Base-by-base conservation (phyloP, 805 yeast species). In the Candida piceae region DNA sequence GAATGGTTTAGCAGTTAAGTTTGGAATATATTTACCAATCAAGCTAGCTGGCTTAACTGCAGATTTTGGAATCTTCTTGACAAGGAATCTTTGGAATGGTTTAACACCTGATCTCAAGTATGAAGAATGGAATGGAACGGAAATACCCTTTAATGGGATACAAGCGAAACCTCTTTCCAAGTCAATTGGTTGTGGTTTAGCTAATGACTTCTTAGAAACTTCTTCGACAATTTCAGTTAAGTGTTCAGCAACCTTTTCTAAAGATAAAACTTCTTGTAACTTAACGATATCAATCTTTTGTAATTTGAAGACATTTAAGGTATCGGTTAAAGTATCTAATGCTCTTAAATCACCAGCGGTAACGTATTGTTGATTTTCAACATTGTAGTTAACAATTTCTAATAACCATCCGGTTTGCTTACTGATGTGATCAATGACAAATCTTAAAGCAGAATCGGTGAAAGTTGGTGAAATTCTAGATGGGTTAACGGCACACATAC, bases 41-140 rank as follows among this genome's bases (percentile, higher is more conserved):
- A 93, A 76, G 64, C 87, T 86, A 44, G 93, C 83, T 43, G 96
- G 95, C 71, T 90, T 90, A 49, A 93, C 93, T 33, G 96, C 94
- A 54, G 87, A 84, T 70, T 84, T 86, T 46, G 95, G 83, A 57
- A 93, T 84, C 78, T 93, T 90, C 83, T 88, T 93, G 63, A 81
- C 80, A 71, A 93, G 76, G 82, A 93, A 93, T 69, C 88, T 85
- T 75, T 90, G 89, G 86, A 93, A 93, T 56, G 98, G 98, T 69
- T 89, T 90, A 42, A 93, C 99, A 69, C 99, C 99, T 40, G 93
- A 85, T 76, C 90, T 84, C 70, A 93, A 76, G 71, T 94, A 93
- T n/a, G 96, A 82, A 20, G 97, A 88, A 70, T 93, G 99, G 97
- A 93, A 93, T 46, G 99, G 99, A 61, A 93, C 99, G n/a, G 96